These are phyloP conservation scores for Neofusicoccum laricinum DNA, from an alignment of 2,329 filamentous ascomycete species.

Conservation along the genomic window DNA sequence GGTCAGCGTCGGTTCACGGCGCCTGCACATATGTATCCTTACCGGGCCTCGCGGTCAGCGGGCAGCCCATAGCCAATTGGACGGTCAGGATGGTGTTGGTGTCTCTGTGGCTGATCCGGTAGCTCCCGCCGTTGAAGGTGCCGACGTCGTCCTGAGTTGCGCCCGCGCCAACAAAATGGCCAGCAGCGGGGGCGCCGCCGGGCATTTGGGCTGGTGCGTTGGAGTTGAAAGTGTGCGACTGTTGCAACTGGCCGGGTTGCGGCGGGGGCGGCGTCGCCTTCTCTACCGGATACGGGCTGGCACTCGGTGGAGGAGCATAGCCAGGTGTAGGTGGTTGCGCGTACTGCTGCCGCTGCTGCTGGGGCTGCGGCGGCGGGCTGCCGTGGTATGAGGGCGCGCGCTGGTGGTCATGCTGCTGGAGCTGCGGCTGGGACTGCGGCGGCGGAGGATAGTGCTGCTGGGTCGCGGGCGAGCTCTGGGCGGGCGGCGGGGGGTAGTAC, in stretches of 20 bases:
- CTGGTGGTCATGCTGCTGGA: conserved; percentile 24
- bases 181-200: conserved; percentile 42
- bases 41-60: conserved; percentile 76
- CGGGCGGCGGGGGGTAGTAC: conserved; percentile 27
- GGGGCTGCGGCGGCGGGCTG: conserved; percentile 24
- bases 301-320: conserved; percentile 14
- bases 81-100: conserved; percentile 86
- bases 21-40: conserved; percentile 13
- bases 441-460: conserved; percentile 41
- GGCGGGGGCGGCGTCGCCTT: background rate
- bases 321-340: conserved; percentile 35
- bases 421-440: conserved; percentile 28
- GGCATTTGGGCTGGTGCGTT: conserved; percentile 29
- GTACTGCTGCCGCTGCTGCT: conserved; percentile 28
- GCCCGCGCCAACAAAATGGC: conserved; percentile 63
- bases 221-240: conserved; percentile 25
- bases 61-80: conserved; percentile 86
- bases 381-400: conserved; percentile 29
- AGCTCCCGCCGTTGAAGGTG: conserved; percentile 96
- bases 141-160: conserved; percentile 78
- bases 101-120: conserved; percentile 87
- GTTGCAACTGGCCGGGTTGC: conserved; percentile 4
- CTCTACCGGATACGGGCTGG: conserved; percentile 14
- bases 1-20: background rate
- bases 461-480: conserved; percentile 21